These are phyloP conservation scores for Clarireedia paspali DNA, from an alignment of 2,329 filamentous ascomycete genomes.

Conservation along the genomic window DNA sequence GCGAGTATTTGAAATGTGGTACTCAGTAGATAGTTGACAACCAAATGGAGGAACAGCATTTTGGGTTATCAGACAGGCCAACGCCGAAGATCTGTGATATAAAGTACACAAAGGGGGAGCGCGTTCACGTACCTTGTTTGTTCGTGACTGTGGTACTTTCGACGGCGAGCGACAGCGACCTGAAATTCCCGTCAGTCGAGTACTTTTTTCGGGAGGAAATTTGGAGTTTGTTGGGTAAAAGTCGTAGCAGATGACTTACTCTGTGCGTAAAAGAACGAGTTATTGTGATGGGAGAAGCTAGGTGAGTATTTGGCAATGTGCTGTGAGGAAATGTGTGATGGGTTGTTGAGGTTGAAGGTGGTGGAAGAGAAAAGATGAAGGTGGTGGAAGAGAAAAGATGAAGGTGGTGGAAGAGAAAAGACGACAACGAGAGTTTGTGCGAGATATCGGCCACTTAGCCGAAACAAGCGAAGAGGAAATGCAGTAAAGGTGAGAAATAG, in stretches of 20 bases:
- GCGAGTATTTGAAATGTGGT: background rate
- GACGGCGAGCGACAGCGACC: too few relatives aligned
- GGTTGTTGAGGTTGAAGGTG: background rate
- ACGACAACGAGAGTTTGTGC: background rate
- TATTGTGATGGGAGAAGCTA: background rate
- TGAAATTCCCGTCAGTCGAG: too few relatives aligned
- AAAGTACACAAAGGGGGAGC: too few relatives aligned
- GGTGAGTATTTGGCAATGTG: background rate
- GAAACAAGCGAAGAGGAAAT: background rate
- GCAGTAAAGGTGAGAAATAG: background rate
- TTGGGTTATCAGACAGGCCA: too few relatives aligned
- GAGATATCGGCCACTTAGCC: background rate
- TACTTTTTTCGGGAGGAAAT: too few relatives aligned
- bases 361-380: background rate
- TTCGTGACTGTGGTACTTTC: too few relatives aligned
- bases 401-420: background rate
- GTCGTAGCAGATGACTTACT: too few relatives aligned
- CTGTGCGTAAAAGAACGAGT: background rate
- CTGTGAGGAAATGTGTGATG: background rate
- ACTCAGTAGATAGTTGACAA: background rate
- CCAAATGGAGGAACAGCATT: too few relatives aligned
- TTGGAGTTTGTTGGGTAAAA: too few relatives aligned
- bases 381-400: background rate
- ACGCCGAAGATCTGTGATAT: too few relatives aligned
- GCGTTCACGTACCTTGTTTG: too few relatives aligned